Evolutionary conservation across 371 early-diverging fungal species (phyloP).

Genomic region (Cokeromyces recurvatus): DNA sequence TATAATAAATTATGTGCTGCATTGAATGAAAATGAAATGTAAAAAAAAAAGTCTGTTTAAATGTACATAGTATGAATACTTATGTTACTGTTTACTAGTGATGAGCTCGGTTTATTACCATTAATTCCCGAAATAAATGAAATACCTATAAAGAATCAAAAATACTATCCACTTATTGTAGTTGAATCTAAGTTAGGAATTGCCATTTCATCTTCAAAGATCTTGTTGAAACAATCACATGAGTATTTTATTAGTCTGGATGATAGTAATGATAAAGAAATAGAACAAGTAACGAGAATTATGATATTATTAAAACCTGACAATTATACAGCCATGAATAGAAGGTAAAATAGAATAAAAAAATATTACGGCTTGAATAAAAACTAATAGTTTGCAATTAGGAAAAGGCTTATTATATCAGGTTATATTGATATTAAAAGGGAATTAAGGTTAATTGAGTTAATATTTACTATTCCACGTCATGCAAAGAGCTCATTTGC

Average conservation of each 20-base stretch:
- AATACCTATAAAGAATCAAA: conserved; percentile 17
- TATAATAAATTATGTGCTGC: conserved; percentile 5
- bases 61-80: neutral
- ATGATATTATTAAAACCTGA: conserved; percentile 54
- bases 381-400: conserved; percentile 5
- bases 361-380: no score
- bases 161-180: conserved; percentile 27
- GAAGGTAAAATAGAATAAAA: conserved; percentile 29
- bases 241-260: conserved; percentile 6
- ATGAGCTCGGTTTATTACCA: conserved; percentile 30
- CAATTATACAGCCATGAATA: conserved; percentile 52
- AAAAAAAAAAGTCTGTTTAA: no score
- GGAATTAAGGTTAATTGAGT: conserved; percentile 39
- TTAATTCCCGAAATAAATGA: conserved; percentile 15
- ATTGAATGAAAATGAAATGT: conserved; percentile 5
- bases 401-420: conserved; percentile 36
- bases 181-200: conserved; percentile 37
- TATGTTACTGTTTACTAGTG: conserved; percentile 9
- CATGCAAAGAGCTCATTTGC: conserved; percentile 54
- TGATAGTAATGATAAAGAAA: neutral
- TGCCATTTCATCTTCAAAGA: conserved; percentile 3
- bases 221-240: conserved; percentile 25
- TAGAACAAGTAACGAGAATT: conserved; percentile 25
- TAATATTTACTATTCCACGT: conserved; percentile 47
- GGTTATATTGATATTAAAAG: conserved; percentile 19